Evolutionary conservation across 2,329 filamentous ascomycete genomes (phyloP), one percentile per base, ranked within the genome.

Genomic region (Endoconidiophora polonica): DNA sequence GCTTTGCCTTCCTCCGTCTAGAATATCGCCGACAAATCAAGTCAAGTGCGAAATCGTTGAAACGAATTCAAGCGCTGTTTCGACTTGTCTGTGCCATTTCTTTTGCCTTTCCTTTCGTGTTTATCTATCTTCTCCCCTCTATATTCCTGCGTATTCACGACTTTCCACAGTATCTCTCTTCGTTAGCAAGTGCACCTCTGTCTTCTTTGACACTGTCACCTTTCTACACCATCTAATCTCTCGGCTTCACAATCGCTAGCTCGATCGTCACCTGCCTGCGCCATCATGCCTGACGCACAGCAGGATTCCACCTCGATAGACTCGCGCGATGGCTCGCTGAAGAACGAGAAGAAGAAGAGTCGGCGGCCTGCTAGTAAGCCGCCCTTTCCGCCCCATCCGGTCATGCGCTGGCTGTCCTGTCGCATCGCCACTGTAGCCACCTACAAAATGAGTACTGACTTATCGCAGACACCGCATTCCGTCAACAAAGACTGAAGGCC

Each of bases 401-500:
- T 33, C 29, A 29, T 10, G 29, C 29, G 29, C 29, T 33, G 2
- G 29, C 29, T 33, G 2, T 12, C 29, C 6, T 14, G 18, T 29
- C 41, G 5, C 20, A n/a, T 36, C 16, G 47, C 7, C 12, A 4
- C 16, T 9, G 20, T 12, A 10, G 29, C 40, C 22, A 10, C 22
- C 6, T 36, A 5, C 18, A 43, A n/a, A 43, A 43, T 18, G 7
- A n/a, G 18, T 53, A 41, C 46, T 46, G 24, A 48, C 29, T 54
- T 45, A 16, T 47, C 50, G 12, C 61, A 94, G 86, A 96, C 69
- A 96, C 90, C 53, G 91, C 91, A 9, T 98, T 96, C 64, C 78
- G 91, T 59, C 91, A 98, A 64, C 91, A 98, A 67, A 81, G 91
- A 62, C 69, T 98, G 65, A 95, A 96, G 69, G 91, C 91, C 70